phyloP scores from a whole-genome alignment of 2,329 filamentous ascomycete species.

The Phaeosphaeriaceae sp. region DNA sequence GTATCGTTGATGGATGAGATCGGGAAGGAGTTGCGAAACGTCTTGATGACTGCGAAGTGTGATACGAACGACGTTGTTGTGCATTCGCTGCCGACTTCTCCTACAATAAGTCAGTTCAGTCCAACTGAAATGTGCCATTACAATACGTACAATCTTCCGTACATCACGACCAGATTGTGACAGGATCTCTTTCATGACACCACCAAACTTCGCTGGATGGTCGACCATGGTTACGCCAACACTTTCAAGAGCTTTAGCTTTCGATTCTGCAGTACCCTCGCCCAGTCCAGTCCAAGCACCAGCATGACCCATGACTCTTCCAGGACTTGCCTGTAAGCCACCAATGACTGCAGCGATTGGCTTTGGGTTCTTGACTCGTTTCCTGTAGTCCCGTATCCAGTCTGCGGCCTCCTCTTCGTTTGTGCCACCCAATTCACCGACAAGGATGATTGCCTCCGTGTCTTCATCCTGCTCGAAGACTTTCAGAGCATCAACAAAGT shows the following conservation, averaged over 20 bases:
- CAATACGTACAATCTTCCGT: slow-evolving; percentile 43
- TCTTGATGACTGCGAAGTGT: slow-evolving; percentile 40
- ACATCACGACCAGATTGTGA: slow-evolving; percentile 51
- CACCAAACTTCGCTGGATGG: slow-evolving; percentile 77
- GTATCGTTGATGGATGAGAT: slow-evolving; percentile 22
- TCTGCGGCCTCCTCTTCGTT: slow-evolving; percentile 75
- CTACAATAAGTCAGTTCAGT: slow-evolving; percentile 20
- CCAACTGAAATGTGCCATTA: slow-evolving; percentile 7
- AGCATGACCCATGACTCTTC: slow-evolving; percentile 79
- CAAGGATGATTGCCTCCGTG: slow-evolving; percentile 74
- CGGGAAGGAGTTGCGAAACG: slow-evolving; percentile 17
- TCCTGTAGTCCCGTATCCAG: slow-evolving; percentile 73
- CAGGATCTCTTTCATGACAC: slow-evolving; percentile 69
- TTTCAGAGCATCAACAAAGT: slow-evolving; percentile 73
- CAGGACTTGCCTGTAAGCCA: slow-evolving; percentile 68
- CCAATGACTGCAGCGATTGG: slow-evolving; percentile 77
- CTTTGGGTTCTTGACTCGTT: slow-evolving; percentile 67
- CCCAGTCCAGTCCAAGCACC: slow-evolving; percentile 74
- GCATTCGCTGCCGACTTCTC: slow-evolving; percentile 45
- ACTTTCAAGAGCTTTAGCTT: slow-evolving; percentile 69
- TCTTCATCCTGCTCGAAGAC: slow-evolving; percentile 71
- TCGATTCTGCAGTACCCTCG: slow-evolving; percentile 69
- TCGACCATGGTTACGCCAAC: slow-evolving; percentile 75
- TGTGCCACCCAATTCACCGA: slow-evolving; percentile 75
- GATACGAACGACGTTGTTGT: slow-evolving; percentile 59